These are phyloP conservation scores for Monotropa hypopitys DNA, from an alignment of 179 eudicot genomes.

Conservation along the genomic window DNA sequence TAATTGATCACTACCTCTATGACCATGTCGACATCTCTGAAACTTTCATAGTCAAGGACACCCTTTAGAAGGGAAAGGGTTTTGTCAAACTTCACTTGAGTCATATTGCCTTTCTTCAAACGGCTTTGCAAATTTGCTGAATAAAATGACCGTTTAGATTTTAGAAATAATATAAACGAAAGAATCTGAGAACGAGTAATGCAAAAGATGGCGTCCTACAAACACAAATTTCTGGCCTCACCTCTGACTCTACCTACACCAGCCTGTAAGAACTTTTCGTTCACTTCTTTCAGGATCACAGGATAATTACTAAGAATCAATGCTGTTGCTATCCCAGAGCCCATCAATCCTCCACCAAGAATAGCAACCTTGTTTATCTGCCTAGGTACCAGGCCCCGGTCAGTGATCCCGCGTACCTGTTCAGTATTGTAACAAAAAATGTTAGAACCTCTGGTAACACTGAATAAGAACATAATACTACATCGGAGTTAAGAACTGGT, in stretches of 20 bases:
- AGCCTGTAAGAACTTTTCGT: conserved; percentile 56
- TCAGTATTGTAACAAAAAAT: not conserved
- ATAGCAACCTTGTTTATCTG: conserved; percentile 67
- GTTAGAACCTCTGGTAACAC: not conserved
- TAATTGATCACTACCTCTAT: conserved; percentile 53
- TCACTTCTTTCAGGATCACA: conserved; percentile 88
- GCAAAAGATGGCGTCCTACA: not conserved
- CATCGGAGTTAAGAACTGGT: not conserved
- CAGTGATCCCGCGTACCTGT: conserved; percentile 86
- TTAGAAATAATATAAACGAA: conserved; percentile 4
- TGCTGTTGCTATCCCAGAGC: conserved; percentile 97
- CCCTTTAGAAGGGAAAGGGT: conserved; percentile 76
- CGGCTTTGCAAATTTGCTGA: conserved; percentile 85
- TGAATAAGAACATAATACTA: not conserved
- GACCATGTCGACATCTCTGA: conserved; percentile 88
- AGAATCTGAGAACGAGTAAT: not conserved
- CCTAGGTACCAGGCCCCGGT: conserved; percentile 67
- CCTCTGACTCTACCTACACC: conserved; percentile 79
- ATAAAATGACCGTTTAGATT: conserved; percentile 6
- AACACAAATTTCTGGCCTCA: conserved; percentile 13
- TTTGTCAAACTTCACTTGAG: conserved; percentile 60
- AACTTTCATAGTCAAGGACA: conserved; percentile 58
- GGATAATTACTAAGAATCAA: conserved; percentile 53
- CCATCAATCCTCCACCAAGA: conserved; percentile 96
- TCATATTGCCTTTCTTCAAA: conserved; percentile 84